These are phyloP conservation scores for Ceriops tagal DNA, from an alignment of 345 rosid species.

Conservation along the genomic window DNA sequence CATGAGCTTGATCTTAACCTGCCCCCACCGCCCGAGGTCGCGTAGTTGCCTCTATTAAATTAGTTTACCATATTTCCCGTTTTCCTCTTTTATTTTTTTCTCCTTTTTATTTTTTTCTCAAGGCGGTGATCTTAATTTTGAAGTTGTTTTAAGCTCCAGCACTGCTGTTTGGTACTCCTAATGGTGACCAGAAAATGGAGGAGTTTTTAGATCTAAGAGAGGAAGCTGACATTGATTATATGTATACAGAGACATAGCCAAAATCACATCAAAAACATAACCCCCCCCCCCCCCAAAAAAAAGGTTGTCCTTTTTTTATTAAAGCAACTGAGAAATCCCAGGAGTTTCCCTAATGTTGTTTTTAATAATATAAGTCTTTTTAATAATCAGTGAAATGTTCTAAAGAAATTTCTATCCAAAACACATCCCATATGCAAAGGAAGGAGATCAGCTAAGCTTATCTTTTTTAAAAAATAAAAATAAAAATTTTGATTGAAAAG, in stretches of 20 bases:
- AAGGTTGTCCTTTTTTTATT: neutral
- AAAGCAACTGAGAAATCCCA: slow-evolving; percentile 32
- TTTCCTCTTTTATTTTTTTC: neutral
- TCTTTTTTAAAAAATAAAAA: too few species aligned
- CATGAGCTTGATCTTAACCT: slow-evolving; percentile 69
- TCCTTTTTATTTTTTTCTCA: neutral
- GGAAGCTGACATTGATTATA: slow-evolving; percentile 33
- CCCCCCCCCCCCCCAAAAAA: too few species aligned
- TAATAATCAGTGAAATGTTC: too few species aligned
- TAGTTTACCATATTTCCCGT: too few species aligned
- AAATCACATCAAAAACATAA: neutral
- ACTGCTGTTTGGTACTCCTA: slow-evolving; percentile 16
- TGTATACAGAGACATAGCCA: slow-evolving; percentile 22
- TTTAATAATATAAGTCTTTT: neutral
- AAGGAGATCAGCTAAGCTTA: too few species aligned
- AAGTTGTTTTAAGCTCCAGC: slow-evolving; percentile 1
- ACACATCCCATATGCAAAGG: too few species aligned
- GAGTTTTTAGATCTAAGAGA: slow-evolving; percentile 11
- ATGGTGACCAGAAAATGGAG: slow-evolving; percentile 7
- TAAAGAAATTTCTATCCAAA: too few species aligned
- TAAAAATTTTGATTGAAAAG: too few species aligned
- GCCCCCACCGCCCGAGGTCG: slow-evolving; percentile 56
- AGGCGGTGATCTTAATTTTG: slow-evolving; percentile 5
- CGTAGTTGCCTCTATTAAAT: slow-evolving; percentile 23
- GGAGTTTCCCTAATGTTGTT: neutral